Base-by-base conservation (phyloP, 23 red algal genomes). In the Gracilaria vermiculophylla region DNA sequence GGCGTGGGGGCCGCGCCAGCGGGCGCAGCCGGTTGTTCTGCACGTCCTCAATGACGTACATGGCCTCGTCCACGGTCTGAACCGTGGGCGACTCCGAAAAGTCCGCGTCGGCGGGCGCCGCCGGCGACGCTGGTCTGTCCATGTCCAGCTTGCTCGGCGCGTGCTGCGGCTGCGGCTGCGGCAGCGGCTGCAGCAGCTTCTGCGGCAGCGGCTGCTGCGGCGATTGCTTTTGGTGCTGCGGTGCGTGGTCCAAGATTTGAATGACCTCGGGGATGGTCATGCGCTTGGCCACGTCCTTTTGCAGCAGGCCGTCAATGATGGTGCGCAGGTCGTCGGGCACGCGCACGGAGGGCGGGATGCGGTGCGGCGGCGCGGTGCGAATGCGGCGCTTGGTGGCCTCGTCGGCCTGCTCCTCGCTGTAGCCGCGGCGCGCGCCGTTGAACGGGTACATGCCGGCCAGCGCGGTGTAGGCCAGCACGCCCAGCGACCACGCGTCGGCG, bases 401-500 rank as follows among this genome's bases (percentile, higher is more conserved):
- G 41, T 88, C 84, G 32, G 50, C n/a, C 24, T 73, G 51, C 6
- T 77, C 84, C 11, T 66, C 62, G 2, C 33, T 57, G 53, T 54
- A 79, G 67, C 37, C 69, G 23, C 40, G 21, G 25, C 58, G 28
- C 6, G 76, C 88, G 45, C 88, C 88, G n/a, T 83, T 83, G 56
- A 85, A 94, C 19, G 92, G 92, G 36, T 88, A 86, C 6, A 50
- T 53, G 13, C 92, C 92, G 13, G 51, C 37, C 4, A 94, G 82
- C 37, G 84, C 84, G 16, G 81, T 81, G 92, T 94, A 94, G 42
- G 55, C 60, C 5, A 94, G 43, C 81, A 94, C 76, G 5, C 92
- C 92, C 65, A 81, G 31, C 3, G 92, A 69, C 92, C 92, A 94
- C 12, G 92, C 92, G 66, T 94, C 92, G 12, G 62, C 43, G 10